Evolutionary conservation across 2,329 filamentous ascomycete species (phyloP).

Genomic region (Penicillium griseofulvum): DNA sequence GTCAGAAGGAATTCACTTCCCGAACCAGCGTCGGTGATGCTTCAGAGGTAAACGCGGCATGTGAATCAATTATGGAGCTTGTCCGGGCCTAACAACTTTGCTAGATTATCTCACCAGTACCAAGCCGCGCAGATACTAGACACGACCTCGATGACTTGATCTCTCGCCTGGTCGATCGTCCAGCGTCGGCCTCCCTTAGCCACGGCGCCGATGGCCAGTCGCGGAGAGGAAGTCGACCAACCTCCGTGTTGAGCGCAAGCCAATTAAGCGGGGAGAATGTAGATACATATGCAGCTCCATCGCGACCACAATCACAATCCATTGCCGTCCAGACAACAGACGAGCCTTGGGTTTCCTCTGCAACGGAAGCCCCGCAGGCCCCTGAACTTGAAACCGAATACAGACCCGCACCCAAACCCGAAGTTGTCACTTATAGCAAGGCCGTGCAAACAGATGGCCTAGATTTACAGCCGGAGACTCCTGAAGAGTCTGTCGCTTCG

Average conservation of each 20-base stretch:
- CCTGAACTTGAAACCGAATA: constrained; percentile 28
- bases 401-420: constrained; percentile 52
- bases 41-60: constrained; percentile 61
- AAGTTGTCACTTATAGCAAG: constrained; percentile 96
- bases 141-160: constrained; percentile 83
- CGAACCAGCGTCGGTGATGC: constrained; percentile 67
- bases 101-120: constrained; percentile 67
- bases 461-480: constrained; percentile 54
- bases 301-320: constrained; percentile 43
- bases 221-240: constrained; percentile 68
- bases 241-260: constrained; percentile 78
- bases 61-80: constrained; percentile 9
- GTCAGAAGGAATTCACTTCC: constrained; percentile 71
- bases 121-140: constrained; percentile 62
- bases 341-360: constrained; percentile 64
- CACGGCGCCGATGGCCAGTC: constrained; percentile 48
- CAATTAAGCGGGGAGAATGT: constrained; percentile 71
- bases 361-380: constrained; percentile 69
- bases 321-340: constrained; percentile 68
- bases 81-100: constrained; percentile 18
- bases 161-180: constrained; percentile 76
- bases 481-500: constrained; percentile 57
- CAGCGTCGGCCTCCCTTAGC: constrained; percentile 64
- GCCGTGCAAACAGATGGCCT: constrained; percentile 86
- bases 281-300: constrained; percentile 39